A percentile compares a stretch with the other conserved stretches of the same genome.
These are phyloP conservation scores for Cucurbita ficifolia DNA, from an alignment of 306 rosid genomes.

Conservation along the genomic window DNA sequence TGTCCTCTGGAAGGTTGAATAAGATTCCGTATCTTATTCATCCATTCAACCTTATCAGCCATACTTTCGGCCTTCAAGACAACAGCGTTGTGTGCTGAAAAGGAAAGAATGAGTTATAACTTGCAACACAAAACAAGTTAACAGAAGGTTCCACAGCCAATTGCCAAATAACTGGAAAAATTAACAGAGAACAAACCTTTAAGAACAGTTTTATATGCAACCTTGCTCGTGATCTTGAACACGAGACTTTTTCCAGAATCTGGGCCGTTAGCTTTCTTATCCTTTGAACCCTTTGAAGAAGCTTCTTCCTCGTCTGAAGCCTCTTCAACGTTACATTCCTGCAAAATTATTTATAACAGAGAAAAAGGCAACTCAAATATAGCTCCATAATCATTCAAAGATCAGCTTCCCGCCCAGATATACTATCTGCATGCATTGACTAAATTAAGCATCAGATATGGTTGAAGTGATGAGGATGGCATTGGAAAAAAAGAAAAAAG, in stretches of 20 bases:
- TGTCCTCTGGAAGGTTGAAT: constrained; percentile 69
- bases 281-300: constrained; percentile 62
- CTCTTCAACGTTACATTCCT: constrained; percentile 91
- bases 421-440: not conserved
- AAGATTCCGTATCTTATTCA: constrained; percentile 53
- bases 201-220: constrained; percentile 86
- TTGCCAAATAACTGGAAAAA: not conserved
- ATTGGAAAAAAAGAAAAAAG: not conserved
- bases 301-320: constrained; percentile 60
- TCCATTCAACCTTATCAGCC: constrained; percentile 77
- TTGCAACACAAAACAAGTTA: not conserved
- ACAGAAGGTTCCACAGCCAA: not conserved
- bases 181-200: constrained; percentile 35
- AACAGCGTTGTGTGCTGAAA: constrained; percentile 77
- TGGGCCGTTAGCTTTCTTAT: constrained; percentile 69
- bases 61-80: constrained; percentile 77
- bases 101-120: constrained; percentile 3
- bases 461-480: not conserved
- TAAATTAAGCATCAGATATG: not conserved
- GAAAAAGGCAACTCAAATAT: constrained; percentile 4
- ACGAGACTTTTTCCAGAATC: constrained; percentile 61
- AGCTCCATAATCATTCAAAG: not conserved
- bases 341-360: constrained; percentile 7
- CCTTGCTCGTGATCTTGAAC: constrained; percentile 71
- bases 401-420: not conserved